Conservation (phyloP, 2,329 filamentous ascomycete species). For the Pseudocercospora macadamiae region DNA sequence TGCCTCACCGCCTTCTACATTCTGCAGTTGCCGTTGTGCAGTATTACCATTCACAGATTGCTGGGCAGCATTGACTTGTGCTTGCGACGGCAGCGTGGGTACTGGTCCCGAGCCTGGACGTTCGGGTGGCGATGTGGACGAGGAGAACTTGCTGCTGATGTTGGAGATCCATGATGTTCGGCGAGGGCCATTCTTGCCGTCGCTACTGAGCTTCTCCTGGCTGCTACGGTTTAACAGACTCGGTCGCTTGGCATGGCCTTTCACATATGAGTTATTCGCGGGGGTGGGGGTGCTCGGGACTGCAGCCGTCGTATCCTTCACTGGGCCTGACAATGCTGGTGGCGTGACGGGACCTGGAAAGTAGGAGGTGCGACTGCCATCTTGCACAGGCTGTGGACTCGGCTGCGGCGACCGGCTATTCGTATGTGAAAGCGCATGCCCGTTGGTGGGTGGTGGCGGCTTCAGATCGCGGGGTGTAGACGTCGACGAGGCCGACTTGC, state of each 20-base stretch:
- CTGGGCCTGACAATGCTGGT: constrained; percentile 23
- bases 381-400: constrained; percentile 10
- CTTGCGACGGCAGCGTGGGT: constrained; percentile 12
- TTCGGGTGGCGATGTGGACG: constrained; percentile 30
- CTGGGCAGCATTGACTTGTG: constrained; percentile 39
- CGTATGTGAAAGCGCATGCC: not conserved
- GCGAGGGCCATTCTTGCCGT: constrained; percentile 45
- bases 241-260: constrained; percentile 40
- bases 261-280: constrained; percentile 14
- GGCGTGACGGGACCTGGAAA: constrained; percentile 30
- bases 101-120: constrained; percentile 12
- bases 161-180: constrained; percentile 89
- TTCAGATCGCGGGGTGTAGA: constrained; percentile 14
- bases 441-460: not conserved
- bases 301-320: constrained; percentile 28
- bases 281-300: constrained; percentile 26
- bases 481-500: constrained; percentile 10
- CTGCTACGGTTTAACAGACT: constrained; percentile 46
- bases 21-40: constrained; percentile 21
- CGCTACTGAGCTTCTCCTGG: constrained; percentile 39
- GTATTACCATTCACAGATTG: constrained; percentile 56
- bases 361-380: constrained; percentile 18
- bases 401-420: constrained; percentile 1
- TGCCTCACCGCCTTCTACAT: constrained; percentile 34
- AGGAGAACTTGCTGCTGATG: constrained; percentile 87